These are phyloP conservation scores for Suhomyces kilbournensis DNA, from an alignment of 805 yeast genomes.

Conservation along the genomic window DNA sequence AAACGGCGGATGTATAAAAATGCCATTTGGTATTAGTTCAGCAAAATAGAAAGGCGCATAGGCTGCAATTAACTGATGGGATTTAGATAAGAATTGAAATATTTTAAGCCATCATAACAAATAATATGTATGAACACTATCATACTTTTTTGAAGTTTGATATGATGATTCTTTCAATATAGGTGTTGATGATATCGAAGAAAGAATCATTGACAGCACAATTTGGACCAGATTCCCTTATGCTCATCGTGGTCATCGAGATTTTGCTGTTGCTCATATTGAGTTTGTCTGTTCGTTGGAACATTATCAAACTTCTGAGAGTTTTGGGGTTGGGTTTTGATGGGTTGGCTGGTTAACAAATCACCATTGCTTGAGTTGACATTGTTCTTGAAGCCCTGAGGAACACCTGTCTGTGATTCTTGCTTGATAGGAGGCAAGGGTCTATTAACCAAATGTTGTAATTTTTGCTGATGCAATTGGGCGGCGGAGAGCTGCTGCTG, in stretches of 20 bases:
- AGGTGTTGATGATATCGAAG: not conserved
- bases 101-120: not conserved
- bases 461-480: conserved; percentile 47
- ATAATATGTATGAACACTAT: no score
- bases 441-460: conserved; percentile 47
- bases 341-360: conserved; percentile 14
- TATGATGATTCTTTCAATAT: not conserved
- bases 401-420: conserved; percentile 29
- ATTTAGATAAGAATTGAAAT: conserved; percentile 1
- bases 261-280: conserved; percentile 40
- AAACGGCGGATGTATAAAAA: not conserved
- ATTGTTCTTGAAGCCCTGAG: conserved; percentile 21
- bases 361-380: conserved; percentile 12
- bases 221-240: conserved; percentile 42
- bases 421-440: conserved; percentile 49
- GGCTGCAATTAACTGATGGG: not conserved
- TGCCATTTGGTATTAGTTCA: not conserved
- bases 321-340: conserved; percentile 8
- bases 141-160: no score
- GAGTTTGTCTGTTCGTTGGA: conserved; percentile 16
- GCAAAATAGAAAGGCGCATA: not conserved
- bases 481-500: conserved; percentile 43
- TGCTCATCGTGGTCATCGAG: conserved; percentile 30
- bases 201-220: conserved; percentile 36
- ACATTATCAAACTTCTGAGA: conserved; percentile 11